Conservation (phyloP, 257 asterid genomes). For the Solanum paucissectum region DNA sequence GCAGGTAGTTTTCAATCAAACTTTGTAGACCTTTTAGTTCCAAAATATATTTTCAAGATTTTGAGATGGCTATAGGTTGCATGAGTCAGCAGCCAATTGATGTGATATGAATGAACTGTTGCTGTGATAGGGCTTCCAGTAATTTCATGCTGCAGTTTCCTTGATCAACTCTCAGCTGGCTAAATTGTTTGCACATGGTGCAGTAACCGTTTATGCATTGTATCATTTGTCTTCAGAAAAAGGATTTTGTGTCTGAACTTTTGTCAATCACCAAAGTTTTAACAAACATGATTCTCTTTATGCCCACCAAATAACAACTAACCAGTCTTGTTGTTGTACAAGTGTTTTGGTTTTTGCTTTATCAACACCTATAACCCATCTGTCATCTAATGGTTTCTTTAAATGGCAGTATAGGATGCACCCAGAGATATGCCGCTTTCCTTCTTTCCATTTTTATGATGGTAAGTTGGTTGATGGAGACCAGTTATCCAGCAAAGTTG, state of each 20-base stretch:
- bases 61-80: neutral
- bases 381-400: slow-evolving; percentile 4
- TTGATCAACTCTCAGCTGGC: neutral
- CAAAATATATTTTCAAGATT: neutral
- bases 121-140: neutral
- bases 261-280: neutral
- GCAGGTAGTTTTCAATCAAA: slow-evolving; percentile 47
- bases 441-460: slow-evolving; percentile 85
- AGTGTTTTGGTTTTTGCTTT: neutral
- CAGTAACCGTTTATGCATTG: neutral
- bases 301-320: neutral
- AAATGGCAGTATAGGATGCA: slow-evolving; percentile 96
- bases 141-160: neutral
- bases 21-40: neutral
- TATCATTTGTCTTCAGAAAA: neutral
- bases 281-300: neutral
- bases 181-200: neutral
- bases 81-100: neutral
- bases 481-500: slow-evolving; percentile 47
- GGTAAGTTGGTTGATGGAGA: slow-evolving; percentile 87
- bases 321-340: neutral
- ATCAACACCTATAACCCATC: slow-evolving; percentile 2
- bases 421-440: slow-evolving; percentile 88
- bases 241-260: neutral
- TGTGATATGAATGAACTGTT: neutral